A percentile compares a stretch with the other conserved stretches of the same genome.
Evolutionary conservation across 2,329 filamentous ascomycete species (phyloP).

Genomic region (Huntiella omanensis): DNA sequence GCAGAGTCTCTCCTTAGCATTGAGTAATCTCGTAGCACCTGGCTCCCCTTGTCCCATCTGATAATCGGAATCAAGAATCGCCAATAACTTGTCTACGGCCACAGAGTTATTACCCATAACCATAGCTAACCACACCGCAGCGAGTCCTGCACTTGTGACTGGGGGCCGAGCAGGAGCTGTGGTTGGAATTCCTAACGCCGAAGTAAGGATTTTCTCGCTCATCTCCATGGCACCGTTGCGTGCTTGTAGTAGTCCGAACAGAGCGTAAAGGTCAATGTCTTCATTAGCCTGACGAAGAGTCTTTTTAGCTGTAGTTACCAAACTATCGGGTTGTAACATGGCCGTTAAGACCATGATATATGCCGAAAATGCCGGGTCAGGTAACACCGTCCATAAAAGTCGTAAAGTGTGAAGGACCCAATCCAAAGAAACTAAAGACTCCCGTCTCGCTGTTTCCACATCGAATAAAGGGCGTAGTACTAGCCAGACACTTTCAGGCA

Average conservation of each 20-base stretch:
- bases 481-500: not conserved
- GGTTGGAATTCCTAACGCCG: conserved; percentile 24
- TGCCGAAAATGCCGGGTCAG: conserved; percentile 29
- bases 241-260: conserved; percentile 19
- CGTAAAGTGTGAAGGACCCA: too few relatives aligned
- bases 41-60: conserved; percentile 12
- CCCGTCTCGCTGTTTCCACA: too few relatives aligned
- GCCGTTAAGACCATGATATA: conserved; percentile 54
- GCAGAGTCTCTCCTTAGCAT: conserved; percentile 31
- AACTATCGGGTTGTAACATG: conserved; percentile 30
- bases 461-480: not conserved
- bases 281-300: conserved; percentile 50
- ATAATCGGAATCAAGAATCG: conserved; percentile 17
- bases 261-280: conserved; percentile 51
- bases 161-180: not conserved
- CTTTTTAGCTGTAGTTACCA: conserved; percentile 52
- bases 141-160: conserved; percentile 13
- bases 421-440: too few relatives aligned
- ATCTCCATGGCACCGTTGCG: not conserved
- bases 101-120: not conserved
- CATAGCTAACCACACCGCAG: conserved; percentile 42
- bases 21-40: conserved; percentile 28
- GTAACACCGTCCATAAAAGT: too few relatives aligned
- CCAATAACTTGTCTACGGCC: conserved; percentile 24
- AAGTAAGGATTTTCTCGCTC: conserved; percentile 44